Evolutionary conservation across 192 early-diverging fungal genomes (phyloP), one percentile per base, ranked within the genome.

Genomic region (Podila minutissima): DNA sequence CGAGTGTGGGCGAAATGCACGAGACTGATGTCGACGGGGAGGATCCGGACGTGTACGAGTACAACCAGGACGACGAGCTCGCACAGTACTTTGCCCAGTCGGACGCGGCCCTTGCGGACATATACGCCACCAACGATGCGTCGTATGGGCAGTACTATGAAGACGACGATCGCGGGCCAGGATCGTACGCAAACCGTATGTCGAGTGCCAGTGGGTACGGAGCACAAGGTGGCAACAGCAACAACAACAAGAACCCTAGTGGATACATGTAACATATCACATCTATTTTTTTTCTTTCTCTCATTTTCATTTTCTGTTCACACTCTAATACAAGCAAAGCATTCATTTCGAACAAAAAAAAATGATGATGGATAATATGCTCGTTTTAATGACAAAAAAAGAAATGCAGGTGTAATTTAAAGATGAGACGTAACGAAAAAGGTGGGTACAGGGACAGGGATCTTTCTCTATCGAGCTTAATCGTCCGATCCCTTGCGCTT

Each of bases 31-130:
- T 35, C 19, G 71, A 68, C 0, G 53, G 28, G 10, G 70, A 72
- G 12, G 38, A 81, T 66, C 71, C 60, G n/a, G 77, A 81, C 53
- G 77, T 69, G 46, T 73, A 73, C 66, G 77, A 81, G 60, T 73
- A 81, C 55, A 69, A 66, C 28, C 77, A 81, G 29, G 77, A 81
- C 55, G 77, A 81, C 58, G 71, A 73, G 35, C 32, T 81, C 31
- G 71, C 77, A 10, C 77, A 73, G 49, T 81, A 69, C 55, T 81
- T 81, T 66, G 77, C 77, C 49, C 71, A 81, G 11, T 72, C 77
- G 26, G 77, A 81, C 59, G 69, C 61, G 12, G 65, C 55, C 31
- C 46, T 79, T 51, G 70, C 68, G 8, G 20, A 37, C 5, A 67
- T 60, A 35, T 63, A 72, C 26, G 53, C 55, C 22, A 57, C 50